Evolutionary conservation across 2,329 filamentous ascomycete species (phyloP), one percentile per base, ranked within the genome.

Genomic region (Pestalotiopsis sp.): DNA sequence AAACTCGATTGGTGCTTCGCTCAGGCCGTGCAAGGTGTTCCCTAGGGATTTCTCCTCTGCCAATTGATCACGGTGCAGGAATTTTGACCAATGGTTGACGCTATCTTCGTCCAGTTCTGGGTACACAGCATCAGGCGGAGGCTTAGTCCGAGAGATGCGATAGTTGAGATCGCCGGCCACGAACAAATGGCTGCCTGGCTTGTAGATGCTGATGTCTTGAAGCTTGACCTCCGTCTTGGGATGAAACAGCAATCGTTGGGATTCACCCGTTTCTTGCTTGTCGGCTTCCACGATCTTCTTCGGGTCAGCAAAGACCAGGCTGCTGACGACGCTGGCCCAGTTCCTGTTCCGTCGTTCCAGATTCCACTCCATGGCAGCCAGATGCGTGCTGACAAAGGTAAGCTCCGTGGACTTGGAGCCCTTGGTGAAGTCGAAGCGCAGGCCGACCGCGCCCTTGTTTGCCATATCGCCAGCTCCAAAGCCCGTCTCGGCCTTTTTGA

Each of bases 141-240:
- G 94, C 0, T 86, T 83, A 0, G 85, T 86, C 70, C 90, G 87
- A 7, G 91, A 89, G 20, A 95, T 97, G 73, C 96, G 92, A 81
- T 99, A 99, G 84, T 99, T 99, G 70, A 99, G 87, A 79, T 99
- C 96, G 27, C 96, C 96, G 0, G 91, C 92, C 61, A 98, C 85
- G 78, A 98, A 97, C 1, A 98, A 84, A 78, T 97, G 90, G 3
- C 90, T 90, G 3, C 86, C 87, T 1, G 93, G 89, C 64, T 88
- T 89, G 83, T 95, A 98, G 68, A 98, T 89, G 41, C 89, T 90
- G 56, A 89, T 82, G 72, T 87, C 79, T 73, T 89, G 86, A 3
- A 90, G 80, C 40, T 79, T 78, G 66, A 80, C 80, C 73, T 84
- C 62, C 72, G 74, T 69, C 17, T 74, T 70, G 5, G 68, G 66